Evolutionary conservation across 176 grass and related monocot genomes (phyloP), one percentile per base, ranked within the genome.

Genomic region (Microstegium vimineum): DNA sequence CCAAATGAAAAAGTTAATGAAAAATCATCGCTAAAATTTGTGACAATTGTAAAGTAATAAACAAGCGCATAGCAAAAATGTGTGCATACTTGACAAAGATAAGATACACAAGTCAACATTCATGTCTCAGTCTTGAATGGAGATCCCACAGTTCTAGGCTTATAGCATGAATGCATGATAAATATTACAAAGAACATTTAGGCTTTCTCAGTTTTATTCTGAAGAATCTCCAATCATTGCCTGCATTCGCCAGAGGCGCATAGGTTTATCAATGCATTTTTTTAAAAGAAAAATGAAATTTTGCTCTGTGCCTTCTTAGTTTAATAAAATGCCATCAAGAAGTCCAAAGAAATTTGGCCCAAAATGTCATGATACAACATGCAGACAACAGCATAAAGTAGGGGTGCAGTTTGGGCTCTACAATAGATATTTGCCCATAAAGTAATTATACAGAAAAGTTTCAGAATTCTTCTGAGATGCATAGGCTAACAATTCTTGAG

Each of bases 141-240:
- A 85, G 40, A 85, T 61, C 31, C n/a, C 22, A 3, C 62, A 69
- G 40, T 69, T 51, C 36, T 85, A 81, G 37, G 20, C 51, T 56
- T 5, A 25, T 25, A 60, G 56, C 56, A 60, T 60, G n/a, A 60
- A 60, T 26, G n/a, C 82, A 81, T 54, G 41, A 52, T 15, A 71
- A 11, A 45, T 17, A 89, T 71, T 62, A 65, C 56, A 89, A 81
- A 76, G 22, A 89, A 76, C 32, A 85, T 34, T 70, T 33, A 71
- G 42, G 64, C 42, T 43, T 42, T 74, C 15, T 46, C 74, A 10
- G 17, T 59, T 68, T 74, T 82, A 42, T 16, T 52, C 23, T 72
- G 54, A 46, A 15, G 37, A 59, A 18, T 76, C 37, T 76, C 51
- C 17, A 20, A 62, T 61, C 82, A 74, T 61, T 69, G 62, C 23